Base-by-base conservation (phyloP, 768 basidiomycete species). In the Lenzites betulinus region DNA sequence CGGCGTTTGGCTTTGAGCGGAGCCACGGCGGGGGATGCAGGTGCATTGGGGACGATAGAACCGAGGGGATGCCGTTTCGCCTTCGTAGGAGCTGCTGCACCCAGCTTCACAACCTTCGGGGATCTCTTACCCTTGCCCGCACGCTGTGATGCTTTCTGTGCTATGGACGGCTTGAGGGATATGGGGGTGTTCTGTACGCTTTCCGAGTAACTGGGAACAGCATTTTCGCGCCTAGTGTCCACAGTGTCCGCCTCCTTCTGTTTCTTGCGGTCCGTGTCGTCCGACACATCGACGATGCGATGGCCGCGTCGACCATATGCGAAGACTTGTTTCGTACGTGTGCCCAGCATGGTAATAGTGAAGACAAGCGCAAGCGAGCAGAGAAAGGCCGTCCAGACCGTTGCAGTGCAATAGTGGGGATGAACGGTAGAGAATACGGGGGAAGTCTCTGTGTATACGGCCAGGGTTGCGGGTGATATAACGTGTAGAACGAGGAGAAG, bases 1-100 rank as follows among this genome's bases (percentile, higher is more conserved):
- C 63, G 66, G 67, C 61, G 66, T 38, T 68, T 73, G 51, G 67
- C 73, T 69, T 64, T 63, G 64, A 66, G 62, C 60, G 51, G 58
- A 62, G 58, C 61, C 23, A 74, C 53, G 16, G 77, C 75, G 3
- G 83, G 79, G 3, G 81, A 73, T 51, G 62, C 64, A 11, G 76
- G 73, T 1, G 73, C 64, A 54, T 83, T 83, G 15, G 69, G 54
- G 7, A 70, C 71, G 49, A 76, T 70, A 23, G 72, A 67, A n/a
- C 72, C 75, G 18, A 83, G 75, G 8, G 82, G 82, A 20, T 67
- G 71, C 25, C 81, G 79, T 25, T 55, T 28, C 15, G 63, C 68
- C 9, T 70, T 57, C 1, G 46, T 18, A 3, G 43, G 49, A 12
- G 58, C 49, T 9, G 58, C 53, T 9, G 54, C 51, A 6, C 53